Conservation (phyloP, 176 grass and related monocot species). For the Pharus latifolius region DNA sequence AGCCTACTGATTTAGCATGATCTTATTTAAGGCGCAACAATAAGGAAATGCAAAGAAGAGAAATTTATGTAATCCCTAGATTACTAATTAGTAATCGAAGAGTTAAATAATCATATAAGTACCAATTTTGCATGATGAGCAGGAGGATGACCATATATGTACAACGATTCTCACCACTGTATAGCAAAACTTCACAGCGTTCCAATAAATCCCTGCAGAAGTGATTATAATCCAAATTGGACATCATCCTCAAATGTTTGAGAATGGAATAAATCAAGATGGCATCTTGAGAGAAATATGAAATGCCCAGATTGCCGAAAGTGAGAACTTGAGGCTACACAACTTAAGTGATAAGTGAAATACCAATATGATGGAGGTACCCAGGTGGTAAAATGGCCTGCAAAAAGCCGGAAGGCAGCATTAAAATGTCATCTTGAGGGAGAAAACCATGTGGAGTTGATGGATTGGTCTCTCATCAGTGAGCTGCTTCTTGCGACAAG, state of each 20-base stretch:
- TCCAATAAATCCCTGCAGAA: neutral
- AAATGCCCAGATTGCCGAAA: slow-evolving; percentile 13
- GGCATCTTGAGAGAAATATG: neutral
- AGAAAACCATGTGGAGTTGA: neutral
- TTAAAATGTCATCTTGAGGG: slow-evolving; percentile 10
- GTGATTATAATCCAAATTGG: neutral
- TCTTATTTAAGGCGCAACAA: neutral
- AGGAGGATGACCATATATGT: slow-evolving; percentile 20
- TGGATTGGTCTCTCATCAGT: neutral
- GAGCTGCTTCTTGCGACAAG: neutral
- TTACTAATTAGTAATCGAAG: slow-evolving; percentile 29
- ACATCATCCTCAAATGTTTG: neutral
- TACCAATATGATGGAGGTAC: too few relatives aligned
- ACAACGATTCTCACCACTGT: slow-evolving; percentile 3
- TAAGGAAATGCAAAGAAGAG: neutral
- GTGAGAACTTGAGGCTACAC: too few relatives aligned
- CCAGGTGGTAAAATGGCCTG: neutral
- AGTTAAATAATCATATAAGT: slow-evolving; percentile 25
- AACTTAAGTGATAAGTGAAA: neutral
- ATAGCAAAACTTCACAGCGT: slow-evolving; percentile 9
- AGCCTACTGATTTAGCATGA: slow-evolving; percentile 17
- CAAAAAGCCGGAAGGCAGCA: neutral
- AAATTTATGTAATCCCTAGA: slow-evolving; percentile 32
- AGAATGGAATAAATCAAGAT: neutral
- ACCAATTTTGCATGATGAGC: slow-evolving; percentile 37